A percentile compares a stretch with the other conserved stretches of the same genome.
These are phyloP conservation scores for Irpex sp. DNA, from an alignment of 1,284 basidiomycete species.

Conservation along the genomic window DNA sequence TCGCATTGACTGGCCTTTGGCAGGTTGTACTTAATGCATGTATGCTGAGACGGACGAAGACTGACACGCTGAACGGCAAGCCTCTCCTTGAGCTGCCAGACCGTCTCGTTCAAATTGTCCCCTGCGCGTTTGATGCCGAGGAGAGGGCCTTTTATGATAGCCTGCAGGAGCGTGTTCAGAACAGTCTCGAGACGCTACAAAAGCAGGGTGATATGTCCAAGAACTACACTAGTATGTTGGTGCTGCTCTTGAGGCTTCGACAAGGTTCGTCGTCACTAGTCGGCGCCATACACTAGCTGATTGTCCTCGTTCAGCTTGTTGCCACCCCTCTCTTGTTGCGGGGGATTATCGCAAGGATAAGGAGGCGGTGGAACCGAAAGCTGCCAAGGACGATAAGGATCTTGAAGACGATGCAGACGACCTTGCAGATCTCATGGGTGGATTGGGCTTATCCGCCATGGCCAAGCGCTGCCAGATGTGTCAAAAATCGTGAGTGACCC, in stretches of 20 bases:
- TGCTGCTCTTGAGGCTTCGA: constrained; percentile 80
- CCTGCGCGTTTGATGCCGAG: constrained; percentile 67
- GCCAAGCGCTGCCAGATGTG: constrained; percentile 73
- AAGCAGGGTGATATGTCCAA: constrained; percentile 48
- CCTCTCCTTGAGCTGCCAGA: constrained; percentile 82
- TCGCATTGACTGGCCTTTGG: neutral
- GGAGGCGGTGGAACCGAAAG: constrained; percentile 68
- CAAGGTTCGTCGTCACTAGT: constrained; percentile 58
- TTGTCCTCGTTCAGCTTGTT: constrained; percentile 62
- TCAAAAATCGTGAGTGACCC: constrained; percentile 51
- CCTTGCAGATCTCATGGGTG: constrained; percentile 72
- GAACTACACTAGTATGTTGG: constrained; percentile 83
- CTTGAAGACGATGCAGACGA: constrained; percentile 67
- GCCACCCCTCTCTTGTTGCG: constrained; percentile 81
- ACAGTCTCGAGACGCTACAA: constrained; percentile 72
- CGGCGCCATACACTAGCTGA: neutral
- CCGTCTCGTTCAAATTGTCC: constrained; percentile 69
- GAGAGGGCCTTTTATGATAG: constrained; percentile 83
- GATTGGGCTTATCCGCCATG: constrained; percentile 56
- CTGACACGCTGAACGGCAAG: constrained; percentile 80
- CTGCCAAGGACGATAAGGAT: constrained; percentile 47
- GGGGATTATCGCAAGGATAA: constrained; percentile 70
- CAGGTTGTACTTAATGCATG: constrained; percentile 81
- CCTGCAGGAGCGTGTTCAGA: constrained; percentile 73
- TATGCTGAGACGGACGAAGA: constrained; percentile 91